These are phyloP conservation scores for Linanthus parryae DNA, from an alignment of 148 eudicot species.

Conservation along the genomic window DNA sequence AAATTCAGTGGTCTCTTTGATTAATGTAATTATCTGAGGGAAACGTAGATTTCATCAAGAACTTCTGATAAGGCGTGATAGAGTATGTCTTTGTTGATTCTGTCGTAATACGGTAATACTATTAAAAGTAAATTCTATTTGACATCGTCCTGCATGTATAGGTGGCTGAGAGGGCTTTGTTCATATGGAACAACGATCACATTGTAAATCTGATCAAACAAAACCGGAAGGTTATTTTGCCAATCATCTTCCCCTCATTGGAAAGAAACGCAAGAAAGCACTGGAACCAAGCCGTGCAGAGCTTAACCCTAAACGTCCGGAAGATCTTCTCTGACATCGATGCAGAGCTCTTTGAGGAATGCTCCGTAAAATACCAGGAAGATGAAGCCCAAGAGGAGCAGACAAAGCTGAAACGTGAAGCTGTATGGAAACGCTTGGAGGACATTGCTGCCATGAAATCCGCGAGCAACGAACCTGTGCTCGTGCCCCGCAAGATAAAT, in stretches of 20 bases:
- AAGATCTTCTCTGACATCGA: constrained; percentile 36
- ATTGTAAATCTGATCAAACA: constrained; percentile 35
- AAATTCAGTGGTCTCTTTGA: too few species aligned
- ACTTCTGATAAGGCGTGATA: too few species aligned
- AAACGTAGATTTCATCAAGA: too few species aligned
- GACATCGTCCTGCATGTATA: constrained; percentile 7
- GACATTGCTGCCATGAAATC: constrained; percentile 40
- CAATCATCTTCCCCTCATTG: constrained; percentile 37
- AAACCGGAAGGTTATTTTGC: constrained; percentile 39
- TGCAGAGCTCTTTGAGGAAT: constrained; percentile 42
- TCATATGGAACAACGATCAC: constrained; percentile 44
- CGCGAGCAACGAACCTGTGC: constrained; percentile 25
- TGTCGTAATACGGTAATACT: too few species aligned
- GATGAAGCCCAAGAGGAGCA: constrained; percentile 24
- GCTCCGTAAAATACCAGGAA: constrained; percentile 25
- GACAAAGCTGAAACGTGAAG: constrained; percentile 20
- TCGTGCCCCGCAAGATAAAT: constrained; percentile 11
- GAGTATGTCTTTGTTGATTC: too few species aligned
- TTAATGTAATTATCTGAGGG: too few species aligned
- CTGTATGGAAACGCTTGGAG: constrained; percentile 42
- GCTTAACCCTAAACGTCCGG: constrained; percentile 36
- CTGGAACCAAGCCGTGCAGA: constrained; percentile 45
- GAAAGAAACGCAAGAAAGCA: constrained; percentile 33
- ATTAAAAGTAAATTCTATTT: background rate
- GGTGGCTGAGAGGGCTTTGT: constrained; percentile 44